Percentiles rank a stretch among this genome's conserved stretches.
These are phyloP conservation scores for Fomitopsis palustris DNA, from an alignment of 1,284 basidiomycete species.

Conservation along the genomic window DNA sequence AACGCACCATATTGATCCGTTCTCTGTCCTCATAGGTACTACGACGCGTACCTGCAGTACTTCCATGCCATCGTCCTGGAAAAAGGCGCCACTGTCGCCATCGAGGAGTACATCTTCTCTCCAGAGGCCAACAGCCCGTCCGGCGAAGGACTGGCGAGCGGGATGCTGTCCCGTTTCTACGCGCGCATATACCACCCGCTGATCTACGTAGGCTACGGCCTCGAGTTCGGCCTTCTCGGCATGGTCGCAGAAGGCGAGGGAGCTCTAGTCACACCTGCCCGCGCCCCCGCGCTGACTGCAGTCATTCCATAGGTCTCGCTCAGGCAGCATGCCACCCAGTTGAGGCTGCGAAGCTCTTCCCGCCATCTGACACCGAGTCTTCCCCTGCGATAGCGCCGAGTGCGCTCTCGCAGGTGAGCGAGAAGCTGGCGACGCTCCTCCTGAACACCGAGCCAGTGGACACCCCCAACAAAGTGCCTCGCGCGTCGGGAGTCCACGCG, in stretches of 20 bases:
- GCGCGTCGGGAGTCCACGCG: slow-evolving; percentile 29
- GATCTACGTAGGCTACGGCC: slow-evolving; percentile 62
- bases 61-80: slow-evolving; percentile 44
- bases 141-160: slow-evolving; percentile 31
- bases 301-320: slow-evolving; percentile 30
- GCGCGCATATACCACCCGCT: slow-evolving; percentile 59
- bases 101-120: slow-evolving; percentile 61
- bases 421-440: slow-evolving; percentile 15
- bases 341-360: slow-evolving; percentile 21
- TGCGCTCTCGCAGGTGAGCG: slow-evolving; percentile 14
- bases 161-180: slow-evolving; percentile 60
- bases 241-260: slow-evolving; percentile 65
- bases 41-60: slow-evolving; percentile 52
- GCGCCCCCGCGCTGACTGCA: background rate
- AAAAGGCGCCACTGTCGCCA: slow-evolving; percentile 36
- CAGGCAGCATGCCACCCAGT: slow-evolving; percentile 29
- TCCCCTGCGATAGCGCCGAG: slow-evolving; percentile 1
- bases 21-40: slow-evolving; percentile 41
- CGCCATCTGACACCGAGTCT: slow-evolving; percentile 23
- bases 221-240: slow-evolving; percentile 61
- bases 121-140: slow-evolving; percentile 41
- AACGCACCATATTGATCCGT: too few species aligned
- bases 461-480: too few species aligned
- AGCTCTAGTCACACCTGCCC: background rate
- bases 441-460: slow-evolving; percentile 3